Evolutionary conservation across 2,329 filamentous ascomycete genomes (phyloP).

Genomic region (Colletotrichum lupini): DNA sequence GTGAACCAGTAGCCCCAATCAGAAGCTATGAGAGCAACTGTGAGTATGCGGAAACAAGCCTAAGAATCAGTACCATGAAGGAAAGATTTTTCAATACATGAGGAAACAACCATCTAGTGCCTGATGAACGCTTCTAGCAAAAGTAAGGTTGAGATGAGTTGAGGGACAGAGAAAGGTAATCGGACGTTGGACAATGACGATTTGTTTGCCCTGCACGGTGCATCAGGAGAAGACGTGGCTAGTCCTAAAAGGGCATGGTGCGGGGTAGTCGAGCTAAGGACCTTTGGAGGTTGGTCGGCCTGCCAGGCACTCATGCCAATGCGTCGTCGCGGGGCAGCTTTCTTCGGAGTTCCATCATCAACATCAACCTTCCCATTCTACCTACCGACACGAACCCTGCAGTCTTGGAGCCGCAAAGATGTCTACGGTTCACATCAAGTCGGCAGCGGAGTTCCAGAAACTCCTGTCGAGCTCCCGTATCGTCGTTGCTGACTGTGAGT

Average conservation of each 20-base stretch:
- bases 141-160: neutral
- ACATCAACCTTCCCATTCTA: conserved; percentile 7
- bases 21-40: too few species aligned
- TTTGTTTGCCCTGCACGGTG: conserved; percentile 3
- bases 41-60: too few species aligned
- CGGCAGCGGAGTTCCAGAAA: conserved; percentile 71
- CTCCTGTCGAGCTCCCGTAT: conserved; percentile 79
- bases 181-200: neutral
- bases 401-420: conserved; percentile 42
- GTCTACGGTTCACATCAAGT: conserved; percentile 47
- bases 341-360: conserved; percentile 28
- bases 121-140: too few species aligned
- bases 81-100: too few species aligned
- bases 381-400: conserved; percentile 3
- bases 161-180: neutral
- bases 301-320: neutral
- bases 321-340: conserved; percentile 25
- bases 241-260: conserved; percentile 32
- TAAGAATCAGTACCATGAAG: too few species aligned
- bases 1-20: too few species aligned
- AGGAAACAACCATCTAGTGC: too few species aligned
- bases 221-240: neutral
- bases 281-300: neutral
- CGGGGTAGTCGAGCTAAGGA: conserved; percentile 32
- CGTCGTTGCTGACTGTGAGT: conserved; percentile 90